Conservation (phyloP, 139 green algal genomes). For the Eudorina sp. region DNA sequence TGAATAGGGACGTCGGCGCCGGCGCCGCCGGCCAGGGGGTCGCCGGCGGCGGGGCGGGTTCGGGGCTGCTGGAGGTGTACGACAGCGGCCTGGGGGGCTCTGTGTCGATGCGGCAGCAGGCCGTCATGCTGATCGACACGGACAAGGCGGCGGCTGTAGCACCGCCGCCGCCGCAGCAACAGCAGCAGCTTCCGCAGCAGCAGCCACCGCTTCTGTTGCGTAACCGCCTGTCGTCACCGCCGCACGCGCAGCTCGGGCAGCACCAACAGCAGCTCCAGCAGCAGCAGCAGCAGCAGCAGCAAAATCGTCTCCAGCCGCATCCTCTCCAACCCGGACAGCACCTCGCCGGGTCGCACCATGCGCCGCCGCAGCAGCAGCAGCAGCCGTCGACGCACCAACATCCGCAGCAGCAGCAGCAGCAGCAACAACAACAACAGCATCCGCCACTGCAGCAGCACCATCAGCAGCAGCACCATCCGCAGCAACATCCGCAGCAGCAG, state of each 20-base stretch:
- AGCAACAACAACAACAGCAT: slow-evolving; percentile 5
- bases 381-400: neutral
- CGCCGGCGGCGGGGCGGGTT: too few relatives aligned
- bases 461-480: neutral
- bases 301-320: neutral
- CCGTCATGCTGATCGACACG: neutral
- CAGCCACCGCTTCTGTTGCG: neutral
- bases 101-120: slow-evolving; percentile 13
- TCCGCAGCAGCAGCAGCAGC: slow-evolving; percentile 1
- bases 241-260: neutral
- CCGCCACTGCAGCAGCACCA: neutral
- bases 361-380: neutral
- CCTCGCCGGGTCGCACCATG: too few relatives aligned
- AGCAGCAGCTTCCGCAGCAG: neutral
- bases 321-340: neutral
- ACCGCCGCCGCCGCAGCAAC: neutral
- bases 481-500: neutral
- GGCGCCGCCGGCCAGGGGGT: too few relatives aligned
- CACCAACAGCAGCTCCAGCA: slow-evolving; percentile 1
- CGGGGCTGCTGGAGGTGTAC: slow-evolving; percentile 29
- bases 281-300: neutral
- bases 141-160: neutral
- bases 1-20: too few relatives aligned
- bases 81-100: too few relatives aligned
- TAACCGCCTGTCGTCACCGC: neutral